phyloP scores from a whole-genome alignment of 2,329 filamentous ascomycete genomes.

The Escovopsis sp. region DNA sequence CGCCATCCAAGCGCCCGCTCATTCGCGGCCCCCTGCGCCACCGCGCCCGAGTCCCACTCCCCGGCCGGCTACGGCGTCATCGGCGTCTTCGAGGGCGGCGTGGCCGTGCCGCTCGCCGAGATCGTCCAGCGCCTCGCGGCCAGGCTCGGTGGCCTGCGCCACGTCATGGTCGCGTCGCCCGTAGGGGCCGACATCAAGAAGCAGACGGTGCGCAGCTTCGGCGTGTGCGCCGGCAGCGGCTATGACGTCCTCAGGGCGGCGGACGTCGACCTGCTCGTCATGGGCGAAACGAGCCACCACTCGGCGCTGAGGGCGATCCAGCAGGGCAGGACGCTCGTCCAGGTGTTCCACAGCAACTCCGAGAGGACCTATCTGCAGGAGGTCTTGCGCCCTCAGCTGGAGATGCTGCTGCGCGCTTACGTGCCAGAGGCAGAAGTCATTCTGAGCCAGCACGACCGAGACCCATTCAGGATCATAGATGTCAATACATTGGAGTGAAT shows the following conservation, averaged over 20 bases:
- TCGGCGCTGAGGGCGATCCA: slow-evolving; percentile 79
- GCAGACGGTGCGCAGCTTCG: slow-evolving; percentile 49
- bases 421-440: slow-evolving; percentile 43
- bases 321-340: slow-evolving; percentile 66
- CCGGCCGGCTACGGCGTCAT: slow-evolving; percentile 39
- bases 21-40: slow-evolving; percentile 30
- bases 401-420: slow-evolving; percentile 39
- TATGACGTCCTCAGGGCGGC: slow-evolving; percentile 57
- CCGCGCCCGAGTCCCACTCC: slow-evolving; percentile 27
- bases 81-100: slow-evolving; percentile 23
- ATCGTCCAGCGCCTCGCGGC: slow-evolving; percentile 44
- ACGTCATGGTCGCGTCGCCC: slow-evolving; percentile 34
- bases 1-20: slow-evolving; percentile 22
- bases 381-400: slow-evolving; percentile 53
- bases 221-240: slow-evolving; percentile 82
- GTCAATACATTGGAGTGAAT: slow-evolving; percentile 22
- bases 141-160: slow-evolving; percentile 48
- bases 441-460: slow-evolving; percentile 66
- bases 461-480: slow-evolving; percentile 72
- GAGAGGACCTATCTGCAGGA: slow-evolving; percentile 69
- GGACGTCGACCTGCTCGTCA: slow-evolving; percentile 69
- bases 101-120: slow-evolving; percentile 23
- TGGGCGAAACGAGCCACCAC: slow-evolving; percentile 87
- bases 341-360: slow-evolving; percentile 84
- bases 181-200: slow-evolving; percentile 29